phyloP scores from a whole-genome alignment of 164 flowering plant species.

The Taxillus chinensis region DNA sequence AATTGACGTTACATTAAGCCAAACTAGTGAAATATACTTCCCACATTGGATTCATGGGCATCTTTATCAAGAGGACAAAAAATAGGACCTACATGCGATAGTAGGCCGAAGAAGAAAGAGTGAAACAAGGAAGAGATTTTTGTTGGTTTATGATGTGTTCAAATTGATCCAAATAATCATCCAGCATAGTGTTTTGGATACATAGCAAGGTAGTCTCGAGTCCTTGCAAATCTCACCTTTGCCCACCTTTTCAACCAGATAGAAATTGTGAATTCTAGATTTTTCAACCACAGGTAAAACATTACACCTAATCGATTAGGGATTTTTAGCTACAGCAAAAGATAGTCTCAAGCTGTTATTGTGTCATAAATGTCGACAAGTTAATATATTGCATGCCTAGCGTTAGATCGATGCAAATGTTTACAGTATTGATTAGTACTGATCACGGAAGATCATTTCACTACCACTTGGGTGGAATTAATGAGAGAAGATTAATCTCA shows the following conservation, averaged over 20 bases:
- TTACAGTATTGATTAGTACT: too few relatives aligned
- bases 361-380: too few relatives aligned
- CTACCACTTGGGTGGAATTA: too few relatives aligned
- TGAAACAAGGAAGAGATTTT: constrained; percentile 14
- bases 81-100: background rate
- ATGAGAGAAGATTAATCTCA: too few relatives aligned
- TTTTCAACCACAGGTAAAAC: background rate
- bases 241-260: constrained; percentile 6
- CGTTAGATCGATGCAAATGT: too few relatives aligned
- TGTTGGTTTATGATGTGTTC: constrained; percentile 26
- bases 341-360: too few relatives aligned
- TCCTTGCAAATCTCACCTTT: constrained; percentile 16
- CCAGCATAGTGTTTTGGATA: constrained; percentile 24
- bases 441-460: too few relatives aligned
- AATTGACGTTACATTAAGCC: background rate
- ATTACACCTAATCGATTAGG: too few relatives aligned
- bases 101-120: constrained; percentile 7
- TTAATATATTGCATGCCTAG: too few relatives aligned
- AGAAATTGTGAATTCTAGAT: too few relatives aligned
- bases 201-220: constrained; percentile 15
- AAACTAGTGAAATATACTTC: background rate
- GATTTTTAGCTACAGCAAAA: too few relatives aligned
- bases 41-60: constrained; percentile 11
- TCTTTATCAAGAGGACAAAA: constrained; percentile 5
- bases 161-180: constrained; percentile 14